These are phyloP conservation scores for Infundibulicybe gibba DNA, from an alignment of 768 basidiomycete genomes.

Conservation along the genomic window DNA sequence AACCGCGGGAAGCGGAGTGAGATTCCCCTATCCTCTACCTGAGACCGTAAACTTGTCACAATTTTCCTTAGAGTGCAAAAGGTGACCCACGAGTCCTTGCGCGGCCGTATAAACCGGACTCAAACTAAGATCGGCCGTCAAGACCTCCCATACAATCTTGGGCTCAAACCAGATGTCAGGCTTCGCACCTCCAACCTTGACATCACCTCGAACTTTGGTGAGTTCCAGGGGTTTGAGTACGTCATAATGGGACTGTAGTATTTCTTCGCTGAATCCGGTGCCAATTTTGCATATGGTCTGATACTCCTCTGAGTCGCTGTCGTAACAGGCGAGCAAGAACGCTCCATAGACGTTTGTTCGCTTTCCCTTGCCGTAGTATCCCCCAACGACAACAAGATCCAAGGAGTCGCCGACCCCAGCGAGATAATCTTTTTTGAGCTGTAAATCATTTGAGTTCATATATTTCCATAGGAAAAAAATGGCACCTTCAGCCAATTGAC, in stretches of 20 bases:
- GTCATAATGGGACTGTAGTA: slow-evolving; percentile 76
- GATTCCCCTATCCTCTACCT: slow-evolving; percentile 89
- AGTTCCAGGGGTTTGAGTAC: slow-evolving; percentile 75
- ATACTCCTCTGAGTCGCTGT: slow-evolving; percentile 88
- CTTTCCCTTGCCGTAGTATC: slow-evolving; percentile 97
- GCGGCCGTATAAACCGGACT: slow-evolving; percentile 97
- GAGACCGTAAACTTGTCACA: slow-evolving; percentile 4
- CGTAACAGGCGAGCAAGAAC: slow-evolving; percentile 96
- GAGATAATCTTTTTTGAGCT: slow-evolving; percentile 99
- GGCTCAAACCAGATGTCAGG: slow-evolving; percentile 99
- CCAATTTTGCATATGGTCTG: slow-evolving; percentile 99
- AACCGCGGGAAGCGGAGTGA: slow-evolving; percentile 97
- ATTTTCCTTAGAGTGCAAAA: slow-evolving; percentile 3
- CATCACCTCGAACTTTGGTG: slow-evolving; percentile 69
- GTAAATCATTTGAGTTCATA: slow-evolving; percentile 6
- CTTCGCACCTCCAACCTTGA: slow-evolving; percentile 89
- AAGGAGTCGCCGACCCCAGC: slow-evolving; percentile 96
- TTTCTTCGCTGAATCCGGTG: slow-evolving; percentile 95
- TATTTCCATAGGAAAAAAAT: neutral
- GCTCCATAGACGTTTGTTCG: slow-evolving; percentile 97
- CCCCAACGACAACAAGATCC: slow-evolving; percentile 96
- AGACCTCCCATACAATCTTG: slow-evolving; percentile 95
- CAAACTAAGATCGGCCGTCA: slow-evolving; percentile 94
- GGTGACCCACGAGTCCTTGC: slow-evolving; percentile 70
- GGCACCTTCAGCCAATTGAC: slow-evolving; percentile 97